These are phyloP conservation scores for Diophrys sp. DNA, from an alignment of 73 alveolate genomes.

Conservation along the genomic window DNA sequence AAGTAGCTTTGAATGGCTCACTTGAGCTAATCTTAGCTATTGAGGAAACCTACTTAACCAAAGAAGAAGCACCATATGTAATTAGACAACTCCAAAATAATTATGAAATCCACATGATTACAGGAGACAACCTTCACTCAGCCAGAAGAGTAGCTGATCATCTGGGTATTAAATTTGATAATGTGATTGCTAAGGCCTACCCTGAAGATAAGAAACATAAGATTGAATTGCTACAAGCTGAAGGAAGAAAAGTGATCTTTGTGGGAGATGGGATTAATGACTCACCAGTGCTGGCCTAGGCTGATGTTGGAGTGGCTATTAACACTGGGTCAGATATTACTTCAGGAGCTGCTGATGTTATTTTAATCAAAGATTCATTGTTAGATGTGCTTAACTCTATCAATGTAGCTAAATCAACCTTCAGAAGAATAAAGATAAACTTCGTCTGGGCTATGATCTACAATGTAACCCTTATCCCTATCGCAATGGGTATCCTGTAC, in stretches of 20 bases:
- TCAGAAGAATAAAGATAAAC: slow-evolving; percentile 61
- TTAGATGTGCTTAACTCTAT: slow-evolving; percentile 50
- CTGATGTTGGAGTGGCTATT: slow-evolving; percentile 95
- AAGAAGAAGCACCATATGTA: slow-evolving; percentile 55
- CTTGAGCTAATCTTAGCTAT: slow-evolving; percentile 52
- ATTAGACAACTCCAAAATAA: slow-evolving; percentile 30
- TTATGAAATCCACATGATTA: slow-evolving; percentile 64
- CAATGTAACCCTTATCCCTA: slow-evolving; percentile 65
- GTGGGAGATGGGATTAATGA: slow-evolving; percentile 97
- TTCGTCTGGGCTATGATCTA: slow-evolving; percentile 75
- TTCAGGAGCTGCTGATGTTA: slow-evolving; percentile 63
- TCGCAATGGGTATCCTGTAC: slow-evolving; percentile 69
- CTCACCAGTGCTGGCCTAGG: slow-evolving; percentile 84
- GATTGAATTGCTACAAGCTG: slow-evolving; percentile 18
- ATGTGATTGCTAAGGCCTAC: slow-evolving; percentile 69
- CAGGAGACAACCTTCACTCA: slow-evolving; percentile 79
- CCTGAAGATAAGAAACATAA: slow-evolving; percentile 56
- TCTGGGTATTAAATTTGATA: slow-evolving; percentile 54
- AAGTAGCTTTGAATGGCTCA: slow-evolving; percentile 44
- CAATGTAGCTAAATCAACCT: slow-evolving; percentile 31
- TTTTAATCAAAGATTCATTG: slow-evolving; percentile 55
- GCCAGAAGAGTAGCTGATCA: slow-evolving; percentile 67
- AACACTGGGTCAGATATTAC: slow-evolving; percentile 86
- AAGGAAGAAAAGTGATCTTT: slow-evolving; percentile 69
- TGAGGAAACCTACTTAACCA: slow-evolving; percentile 52